These are phyloP conservation scores for Paspalum vaginatum DNA, from an alignment of 176 grass and related monocot species.

Conservation along the genomic window DNA sequence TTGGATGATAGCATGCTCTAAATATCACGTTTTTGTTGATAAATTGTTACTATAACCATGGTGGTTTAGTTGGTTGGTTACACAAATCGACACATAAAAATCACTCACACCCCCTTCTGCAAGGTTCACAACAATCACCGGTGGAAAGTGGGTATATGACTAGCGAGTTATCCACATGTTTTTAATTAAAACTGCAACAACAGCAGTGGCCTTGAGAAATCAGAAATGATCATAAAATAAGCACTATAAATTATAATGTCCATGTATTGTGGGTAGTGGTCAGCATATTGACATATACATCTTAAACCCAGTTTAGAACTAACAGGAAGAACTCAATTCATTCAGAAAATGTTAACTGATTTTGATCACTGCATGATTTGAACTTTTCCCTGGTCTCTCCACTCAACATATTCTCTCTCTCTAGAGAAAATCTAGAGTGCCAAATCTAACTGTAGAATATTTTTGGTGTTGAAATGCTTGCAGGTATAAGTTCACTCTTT, in stretches of 20 bases:
- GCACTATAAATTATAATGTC: too few species aligned
- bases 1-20: too few species aligned
- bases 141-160: not conserved
- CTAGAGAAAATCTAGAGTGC: not conserved
- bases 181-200: not conserved
- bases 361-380: not conserved
- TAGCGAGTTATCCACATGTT: not conserved
- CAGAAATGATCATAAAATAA: not conserved
- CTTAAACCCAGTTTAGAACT: not conserved
- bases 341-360: not conserved
- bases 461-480: slow-evolving; percentile 12
- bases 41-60: too few species aligned
- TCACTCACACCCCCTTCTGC: too few species aligned
- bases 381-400: not conserved
- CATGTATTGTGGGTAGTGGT: not conserved
- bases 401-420: not conserved
- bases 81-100: too few species aligned
- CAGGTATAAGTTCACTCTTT: slow-evolving; percentile 99
- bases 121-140: not conserved
- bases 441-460: slow-evolving; percentile 34
- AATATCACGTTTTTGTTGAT: too few species aligned
- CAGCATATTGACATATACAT: slow-evolving; percentile 5
- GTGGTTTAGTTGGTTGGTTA: too few species aligned
- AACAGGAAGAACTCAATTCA: not conserved
- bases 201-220: not conserved